phyloP scores from a whole-genome alignment of 441 rosid genomes.

The Pelargonium australe region DNA sequence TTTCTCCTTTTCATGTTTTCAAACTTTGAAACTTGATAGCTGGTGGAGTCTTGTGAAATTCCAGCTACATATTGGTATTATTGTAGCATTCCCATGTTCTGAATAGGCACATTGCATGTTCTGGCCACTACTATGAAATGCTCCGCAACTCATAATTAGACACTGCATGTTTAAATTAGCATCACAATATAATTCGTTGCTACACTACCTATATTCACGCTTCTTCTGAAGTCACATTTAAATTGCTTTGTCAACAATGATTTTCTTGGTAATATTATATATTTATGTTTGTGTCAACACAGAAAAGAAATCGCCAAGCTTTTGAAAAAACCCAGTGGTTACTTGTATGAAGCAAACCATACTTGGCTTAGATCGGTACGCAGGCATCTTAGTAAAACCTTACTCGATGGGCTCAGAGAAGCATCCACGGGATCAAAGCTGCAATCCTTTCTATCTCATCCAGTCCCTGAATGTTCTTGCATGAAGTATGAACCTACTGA shows the following conservation, averaged over 20 bases:
- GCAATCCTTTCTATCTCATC: constrained; percentile 67
- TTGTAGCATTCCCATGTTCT: too few relatives aligned
- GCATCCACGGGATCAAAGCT: constrained; percentile 52
- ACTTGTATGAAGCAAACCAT: constrained; percentile 69
- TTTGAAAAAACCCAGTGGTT: constrained; percentile 57
- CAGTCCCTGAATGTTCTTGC: constrained; percentile 89
- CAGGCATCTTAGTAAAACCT: constrained; percentile 57
- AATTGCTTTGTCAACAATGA: neutral
- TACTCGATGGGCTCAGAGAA: constrained; percentile 57
- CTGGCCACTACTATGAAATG: neutral
- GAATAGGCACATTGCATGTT: too few relatives aligned
- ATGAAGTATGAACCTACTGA: constrained; percentile 22
- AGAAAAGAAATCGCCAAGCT: constrained; percentile 66
- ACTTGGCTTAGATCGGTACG: constrained; percentile 73
- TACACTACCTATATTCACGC: too few relatives aligned
- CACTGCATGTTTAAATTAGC: neutral
- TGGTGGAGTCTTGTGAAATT: too few relatives aligned
- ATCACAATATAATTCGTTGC: neutral
- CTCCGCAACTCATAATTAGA: neutral
- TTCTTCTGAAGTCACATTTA: neutral
- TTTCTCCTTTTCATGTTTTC: too few relatives aligned
- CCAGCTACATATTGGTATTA: too few relatives aligned
- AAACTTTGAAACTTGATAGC: too few relatives aligned
- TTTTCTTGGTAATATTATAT: neutral
- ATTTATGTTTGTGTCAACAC: constrained; percentile 13